Percentiles rank a stretch among this genome's conserved stretches.
These are phyloP conservation scores for Trichopus zeylanicus DNA, from an alignment of 116 monocot genomes.

Conservation along the genomic window DNA sequence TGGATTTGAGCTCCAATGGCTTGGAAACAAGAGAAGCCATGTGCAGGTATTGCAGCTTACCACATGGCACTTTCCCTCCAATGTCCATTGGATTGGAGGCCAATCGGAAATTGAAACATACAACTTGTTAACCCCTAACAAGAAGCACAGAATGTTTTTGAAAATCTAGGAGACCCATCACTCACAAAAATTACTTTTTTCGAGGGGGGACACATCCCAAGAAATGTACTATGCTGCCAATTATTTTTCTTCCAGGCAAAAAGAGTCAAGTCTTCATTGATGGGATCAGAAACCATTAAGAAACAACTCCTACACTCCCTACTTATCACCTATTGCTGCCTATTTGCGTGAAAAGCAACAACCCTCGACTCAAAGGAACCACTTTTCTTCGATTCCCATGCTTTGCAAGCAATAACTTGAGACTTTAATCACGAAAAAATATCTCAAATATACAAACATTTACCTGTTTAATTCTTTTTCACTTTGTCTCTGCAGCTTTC, in stretches of 20 bases:
- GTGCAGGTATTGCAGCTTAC: conserved; percentile 23
- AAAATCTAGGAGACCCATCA: conserved; percentile 3
- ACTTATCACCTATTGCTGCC: too few relatives aligned
- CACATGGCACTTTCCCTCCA: conserved; percentile 20
- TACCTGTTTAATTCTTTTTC: too few relatives aligned
- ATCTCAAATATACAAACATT: too few relatives aligned
- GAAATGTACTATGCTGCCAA: too few relatives aligned
- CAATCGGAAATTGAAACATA: neutral
- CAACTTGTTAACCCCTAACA: neutral
- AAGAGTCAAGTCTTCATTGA: neutral
- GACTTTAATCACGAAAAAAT: too few relatives aligned
- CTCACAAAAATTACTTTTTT: neutral
- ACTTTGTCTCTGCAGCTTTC: too few relatives aligned
- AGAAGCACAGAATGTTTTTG: neutral
- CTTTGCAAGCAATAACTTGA: too few relatives aligned
- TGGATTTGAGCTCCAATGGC: conserved; percentile 23
- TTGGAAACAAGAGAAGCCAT: conserved; percentile 40
- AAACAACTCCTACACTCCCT: neutral
- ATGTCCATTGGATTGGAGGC: conserved; percentile 9
- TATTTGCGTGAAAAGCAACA: neutral
- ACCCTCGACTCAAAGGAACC: neutral
- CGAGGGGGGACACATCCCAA: conserved; percentile 2
- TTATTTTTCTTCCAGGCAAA: too few relatives aligned
- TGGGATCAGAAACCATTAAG: neutral
- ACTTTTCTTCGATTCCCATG: neutral